phyloP scores from a whole-genome alignment of 805 yeast species.

The Candida loeiensis region DNA sequence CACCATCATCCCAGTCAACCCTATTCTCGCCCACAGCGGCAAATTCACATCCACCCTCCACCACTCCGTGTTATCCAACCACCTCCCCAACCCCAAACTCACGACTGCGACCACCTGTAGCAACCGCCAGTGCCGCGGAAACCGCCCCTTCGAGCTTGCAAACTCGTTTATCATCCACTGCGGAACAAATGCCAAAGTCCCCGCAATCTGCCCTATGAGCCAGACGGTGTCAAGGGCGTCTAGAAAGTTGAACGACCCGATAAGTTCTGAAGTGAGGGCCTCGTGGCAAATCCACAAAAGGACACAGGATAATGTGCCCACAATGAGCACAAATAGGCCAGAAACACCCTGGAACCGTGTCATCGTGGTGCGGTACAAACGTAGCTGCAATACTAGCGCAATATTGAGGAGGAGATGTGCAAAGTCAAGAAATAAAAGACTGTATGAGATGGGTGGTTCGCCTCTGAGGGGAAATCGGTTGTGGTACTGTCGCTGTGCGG shows the following conservation, averaged over 20 bases:
- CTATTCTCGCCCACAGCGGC: slow-evolving; percentile 3
- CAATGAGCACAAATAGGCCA: slow-evolving; percentile 4
- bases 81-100: not conserved
- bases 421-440: slow-evolving; percentile 17
- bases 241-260: slow-evolving; percentile 22
- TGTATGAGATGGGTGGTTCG: slow-evolving; percentile 17
- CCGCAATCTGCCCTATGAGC: slow-evolving; percentile 27
- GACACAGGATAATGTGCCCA: slow-evolving; percentile 3
- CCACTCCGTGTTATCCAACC: slow-evolving; percentile 2
- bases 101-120: not conserved
- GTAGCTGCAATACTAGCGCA: slow-evolving; percentile 24
- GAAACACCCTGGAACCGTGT: slow-evolving; percentile 35
- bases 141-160: slow-evolving; percentile 2
- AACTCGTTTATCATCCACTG: slow-evolving; percentile 23
- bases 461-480: slow-evolving; percentile 35
- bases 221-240: slow-evolving; percentile 43
- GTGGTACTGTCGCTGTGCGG: slow-evolving; percentile 10
- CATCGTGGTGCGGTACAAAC: slow-evolving; percentile 26
- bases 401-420: slow-evolving; percentile 11
- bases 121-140: slow-evolving; percentile 4
- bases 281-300: slow-evolving; percentile 10
- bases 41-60: slow-evolving; percentile 6
- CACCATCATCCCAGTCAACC: not conserved
- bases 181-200: slow-evolving; percentile 32
- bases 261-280: not conserved